Base-by-base conservation (phyloP, 1,284 basidiomycete genomes). In the Malassezia pachydermatis region DNA sequence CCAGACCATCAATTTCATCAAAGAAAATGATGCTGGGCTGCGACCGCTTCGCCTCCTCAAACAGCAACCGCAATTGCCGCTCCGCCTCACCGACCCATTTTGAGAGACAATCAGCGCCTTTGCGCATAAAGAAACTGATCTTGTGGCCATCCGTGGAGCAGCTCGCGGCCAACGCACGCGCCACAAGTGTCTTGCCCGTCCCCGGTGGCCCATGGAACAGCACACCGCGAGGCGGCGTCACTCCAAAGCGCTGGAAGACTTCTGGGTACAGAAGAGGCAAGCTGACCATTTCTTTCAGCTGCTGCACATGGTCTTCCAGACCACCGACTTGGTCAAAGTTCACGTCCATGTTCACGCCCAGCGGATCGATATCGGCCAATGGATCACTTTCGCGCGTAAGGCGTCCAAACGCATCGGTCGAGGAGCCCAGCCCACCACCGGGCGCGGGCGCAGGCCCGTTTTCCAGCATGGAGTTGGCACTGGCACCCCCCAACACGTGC, bases 81-180 rank as follows among this genome's bases (percentile, higher is more conserved):
- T 98, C 94, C 2, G 94, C 94, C 74, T 99, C 94, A 51, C 94
- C 94, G 10, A 99, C 92, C 94, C 94, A 99, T 75, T 98, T 98
- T 6, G 88, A 94, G 22, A 98, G 78, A 60, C 87, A 89, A 73
- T 99, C 94, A 19, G 94, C 94, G 32, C 94, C 94, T 74, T 99
- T 99, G 41, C 94, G 85, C 94, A 99, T 98, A 78, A 95, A 98
- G 77, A 99, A 99, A 2, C 87, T 84, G 32, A 98, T 92, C 62
- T 85, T 83, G 61, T 84, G 85, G 25, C 88, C 90, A 40, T 87
- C 82, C 1, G 83, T 83, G 40, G 87, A 83, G 73, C 88, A 92
- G 57, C 86, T 94, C 0, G 92, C 87, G 0, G 94, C 92, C 4
- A 99, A 77, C 0, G 94, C 94, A 53, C 94, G 79, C 0, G 94